A percentile compares a stretch with the other conserved stretches of the same genome.
These are phyloP conservation scores for Coniochaeta prunicola DNA, from an alignment of 2,329 filamentous ascomycete species.

Conservation along the genomic window DNA sequence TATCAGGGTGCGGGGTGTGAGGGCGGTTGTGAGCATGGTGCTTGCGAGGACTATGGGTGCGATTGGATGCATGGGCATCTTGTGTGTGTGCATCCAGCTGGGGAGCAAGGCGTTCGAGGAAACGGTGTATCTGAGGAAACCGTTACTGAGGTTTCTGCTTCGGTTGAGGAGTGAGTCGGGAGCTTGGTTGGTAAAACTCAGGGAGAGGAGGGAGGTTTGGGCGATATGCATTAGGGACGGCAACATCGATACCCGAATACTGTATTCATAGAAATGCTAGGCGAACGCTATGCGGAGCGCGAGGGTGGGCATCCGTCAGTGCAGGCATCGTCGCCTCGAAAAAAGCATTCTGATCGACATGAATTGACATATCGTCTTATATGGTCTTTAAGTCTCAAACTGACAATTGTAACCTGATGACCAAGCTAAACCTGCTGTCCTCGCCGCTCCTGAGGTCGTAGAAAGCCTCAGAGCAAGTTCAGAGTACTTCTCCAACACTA, in stretches of 20 bases:
- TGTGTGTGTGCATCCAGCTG: background rate
- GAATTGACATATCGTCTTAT: background rate
- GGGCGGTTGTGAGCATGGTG: background rate
- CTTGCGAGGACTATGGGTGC: background rate
- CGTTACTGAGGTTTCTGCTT: background rate
- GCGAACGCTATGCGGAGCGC: background rate
- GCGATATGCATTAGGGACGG: too few species aligned
- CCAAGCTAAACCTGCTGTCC: background rate
- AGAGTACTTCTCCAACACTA: background rate
- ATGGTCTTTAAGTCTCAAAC: too few species aligned
- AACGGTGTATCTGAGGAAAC: background rate
- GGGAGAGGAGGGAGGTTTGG: too few species aligned
- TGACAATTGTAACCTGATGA: too few species aligned
- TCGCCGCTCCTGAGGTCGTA: background rate
- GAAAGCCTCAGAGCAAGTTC: too few species aligned
- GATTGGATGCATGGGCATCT: background rate
- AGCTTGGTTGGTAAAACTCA: too few species aligned
- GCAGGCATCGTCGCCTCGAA: too few species aligned
- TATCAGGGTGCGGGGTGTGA: background rate
- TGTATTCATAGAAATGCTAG: background rate
- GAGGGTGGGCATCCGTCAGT: background rate
- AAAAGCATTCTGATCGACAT: background rate
- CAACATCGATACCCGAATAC: background rate
- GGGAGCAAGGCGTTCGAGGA: background rate
- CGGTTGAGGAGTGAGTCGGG: background rate